phyloP scores from a whole-genome alignment of 2,329 filamentous ascomycete species.

The Camillea tinctor region DNA sequence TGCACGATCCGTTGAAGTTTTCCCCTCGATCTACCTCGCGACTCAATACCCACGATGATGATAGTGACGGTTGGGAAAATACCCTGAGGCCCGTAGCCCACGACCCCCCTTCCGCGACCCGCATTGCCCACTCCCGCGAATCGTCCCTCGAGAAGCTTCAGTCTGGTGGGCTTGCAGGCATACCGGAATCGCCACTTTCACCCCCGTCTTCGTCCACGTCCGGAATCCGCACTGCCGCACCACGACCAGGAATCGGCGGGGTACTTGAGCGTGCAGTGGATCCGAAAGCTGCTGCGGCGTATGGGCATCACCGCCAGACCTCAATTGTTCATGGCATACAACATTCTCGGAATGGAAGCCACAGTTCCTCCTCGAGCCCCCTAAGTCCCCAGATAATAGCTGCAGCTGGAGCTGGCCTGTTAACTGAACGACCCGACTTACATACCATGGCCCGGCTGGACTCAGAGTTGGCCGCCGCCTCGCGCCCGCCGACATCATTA shows the following conservation, averaged over 20 bases:
- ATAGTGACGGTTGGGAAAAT: constrained; percentile 47
- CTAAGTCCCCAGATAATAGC: constrained; percentile 85
- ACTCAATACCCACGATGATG: constrained; percentile 50
- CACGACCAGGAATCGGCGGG: constrained; percentile 41
- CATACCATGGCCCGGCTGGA: constrained; percentile 47
- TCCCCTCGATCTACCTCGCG: constrained; percentile 49
- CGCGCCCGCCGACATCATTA: constrained; percentile 48
- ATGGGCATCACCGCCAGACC: constrained; percentile 93
- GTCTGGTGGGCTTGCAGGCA: constrained; percentile 32
- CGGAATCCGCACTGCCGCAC: constrained; percentile 40
- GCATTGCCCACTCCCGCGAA: constrained; percentile 54
- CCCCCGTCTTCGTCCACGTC: constrained; percentile 33
- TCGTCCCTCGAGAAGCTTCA: constrained; percentile 57
- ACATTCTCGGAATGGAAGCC: constrained; percentile 87
- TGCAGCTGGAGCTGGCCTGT: constrained; percentile 57
- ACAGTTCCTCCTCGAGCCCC: constrained; percentile 77
- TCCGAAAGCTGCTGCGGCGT: constrained; percentile 50
- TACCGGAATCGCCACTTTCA: constrained; percentile 32
- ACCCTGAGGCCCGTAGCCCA: constrained; percentile 48
- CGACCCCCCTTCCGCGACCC: constrained; percentile 35
- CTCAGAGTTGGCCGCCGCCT: constrained; percentile 38
- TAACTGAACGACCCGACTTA: constrained; percentile 53
- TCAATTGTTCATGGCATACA: constrained; percentile 97
- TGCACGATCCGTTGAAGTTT: constrained; percentile 52
- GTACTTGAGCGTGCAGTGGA: constrained; percentile 55